Evolutionary conservation across 2,329 filamentous ascomycete species (phyloP), one percentile per base, ranked within the genome.

Genomic region (Exophiala calicioides): DNA sequence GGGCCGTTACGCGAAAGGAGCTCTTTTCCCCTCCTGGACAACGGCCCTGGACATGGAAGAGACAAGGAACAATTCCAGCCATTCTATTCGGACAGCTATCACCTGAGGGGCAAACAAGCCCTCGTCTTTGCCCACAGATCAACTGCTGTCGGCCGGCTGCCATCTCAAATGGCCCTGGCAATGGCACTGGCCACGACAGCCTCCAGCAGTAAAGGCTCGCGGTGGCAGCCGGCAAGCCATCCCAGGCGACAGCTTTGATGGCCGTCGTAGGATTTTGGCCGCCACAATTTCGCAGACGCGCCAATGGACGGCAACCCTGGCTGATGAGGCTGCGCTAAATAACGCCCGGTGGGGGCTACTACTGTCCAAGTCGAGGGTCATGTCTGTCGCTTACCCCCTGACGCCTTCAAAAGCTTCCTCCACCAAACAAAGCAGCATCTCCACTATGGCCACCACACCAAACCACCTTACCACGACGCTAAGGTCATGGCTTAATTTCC

Each of bases 401-500:
- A 41, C 37, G 24, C 37, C 37, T 41, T 26, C 21, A 48, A 42
- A 45, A 48, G 36, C 44, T 30, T 38, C 35, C 49, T 44, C 40
- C 33, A 33, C 34, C 18, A 18, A 27, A 16, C 20, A n/a, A n/a
- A n/a, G n/a, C n/a, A n/a, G n/a, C n/a, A n/a, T n/a, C n/a, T n/a
- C n/a, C n/a, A n/a, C n/a, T n/a, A 13, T 29, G 33, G 21, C 45
- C 43, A 47, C 49, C 44, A 30, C n/a, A 23, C 26, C 20, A 13
- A 23, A 15, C 20, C 36, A 26, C 26, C 24, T 13, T 13, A 31
- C 40, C 39, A 23, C 32, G 31, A 52, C 30, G 39, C 49, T 52
- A 52, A 21, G 37, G 40, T 37, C 44, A 33, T 43, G 43, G 36
- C 41, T 37, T 48, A 48, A 47, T 48, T 54, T 52, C 50, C 50